Conservation (phyloP, 2,329 filamentous ascomycete genomes). For the Sporothrix brunneoviolacea region DNA sequence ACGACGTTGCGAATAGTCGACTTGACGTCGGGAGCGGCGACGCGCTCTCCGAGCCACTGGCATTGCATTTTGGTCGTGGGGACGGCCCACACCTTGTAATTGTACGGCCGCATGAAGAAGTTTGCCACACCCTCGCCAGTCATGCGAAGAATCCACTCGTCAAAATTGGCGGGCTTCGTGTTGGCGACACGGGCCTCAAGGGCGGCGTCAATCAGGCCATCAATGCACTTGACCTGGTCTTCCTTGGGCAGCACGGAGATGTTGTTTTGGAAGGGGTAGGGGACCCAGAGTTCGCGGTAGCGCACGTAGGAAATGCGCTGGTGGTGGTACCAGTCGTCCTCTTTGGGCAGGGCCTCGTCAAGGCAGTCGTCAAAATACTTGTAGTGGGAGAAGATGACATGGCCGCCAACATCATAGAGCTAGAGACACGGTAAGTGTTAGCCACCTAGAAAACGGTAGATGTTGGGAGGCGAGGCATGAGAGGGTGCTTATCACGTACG, state of each 20-base stretch:
- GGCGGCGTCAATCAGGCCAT: slow-evolving; percentile 92
- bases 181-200: slow-evolving; percentile 78
- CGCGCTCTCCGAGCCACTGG: slow-evolving; percentile 95
- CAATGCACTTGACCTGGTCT: slow-evolving; percentile 89
- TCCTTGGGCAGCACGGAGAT: slow-evolving; percentile 97
- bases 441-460: background rate
- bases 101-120: slow-evolving; percentile 98
- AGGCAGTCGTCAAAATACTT: slow-evolving; percentile 99
- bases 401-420: slow-evolving; percentile 97
- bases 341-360: slow-evolving; percentile 88
- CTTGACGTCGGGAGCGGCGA: slow-evolving; percentile 95
- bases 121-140: slow-evolving; percentile 85
- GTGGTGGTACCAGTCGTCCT: slow-evolving; percentile 94
- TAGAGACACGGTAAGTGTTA: slow-evolving; percentile 30
- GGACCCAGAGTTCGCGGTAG: slow-evolving; percentile 93
- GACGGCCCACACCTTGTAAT: slow-evolving; percentile 99
- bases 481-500: slow-evolving; percentile 54
- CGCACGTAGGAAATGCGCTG: slow-evolving; percentile 98
- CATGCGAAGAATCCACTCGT: slow-evolving; percentile 95
- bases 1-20: slow-evolving; percentile 88
- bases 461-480: background rate
- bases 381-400: slow-evolving; percentile 99
- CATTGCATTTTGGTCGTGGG: slow-evolving; percentile 99
- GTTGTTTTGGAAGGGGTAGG: slow-evolving; percentile 99
- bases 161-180: slow-evolving; percentile 92